Evolutionary conservation across 345 rosid genomes (phyloP), one percentile per base, ranked within the genome.

Genomic region (Ricinus communis): DNA sequence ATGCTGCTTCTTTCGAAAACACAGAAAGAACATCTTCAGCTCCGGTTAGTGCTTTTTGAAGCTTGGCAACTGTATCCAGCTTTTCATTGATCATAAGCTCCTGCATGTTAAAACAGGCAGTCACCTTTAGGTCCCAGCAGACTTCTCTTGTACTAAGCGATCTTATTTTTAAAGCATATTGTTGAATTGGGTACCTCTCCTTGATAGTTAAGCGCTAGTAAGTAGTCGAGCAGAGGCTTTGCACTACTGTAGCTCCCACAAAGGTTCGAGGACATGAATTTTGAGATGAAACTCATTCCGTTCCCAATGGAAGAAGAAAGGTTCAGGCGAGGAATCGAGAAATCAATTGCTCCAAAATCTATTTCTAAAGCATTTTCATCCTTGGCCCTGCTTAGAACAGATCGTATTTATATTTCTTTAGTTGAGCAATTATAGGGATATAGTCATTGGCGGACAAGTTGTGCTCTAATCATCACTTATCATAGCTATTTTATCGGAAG

Each of bases 271-370:
- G 91, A 85, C 58, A 87, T 68, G 49, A 88, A 84, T 82, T 86
- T 95, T 8, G 96, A 83, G 71, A 88, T 80, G 83, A 82, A 87
- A 57, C 76, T 80, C 38, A 78, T 72, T 63, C 99, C 99, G 25
- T 90, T 89, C 45, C 98, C 99, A 55, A 92, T 85, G 1, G 94
- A 90, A 69, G 94, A 83, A 73, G 98, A 78, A 36, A 95, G 88
- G 13, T 83, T 85, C 69, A 92, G 79, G 30, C 63, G 83, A 51
- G 97, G 94, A 30, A 83, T 82, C 12, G 88, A 81, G 84, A 80
- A 86, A 60, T 95, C 92, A n/a, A 89, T 67, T 0, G 97, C 86
- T 58, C 87, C 91, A 70, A 95, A 95, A 80, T 95, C 98, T 70
- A 95, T 74, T 68, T 92, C 98, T 80, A 95, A 69, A 47, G 94